These are phyloP conservation scores for Pseudofabraea citricarpa DNA, from an alignment of 2,329 filamentous ascomycete species.

Conservation along the genomic window DNA sequence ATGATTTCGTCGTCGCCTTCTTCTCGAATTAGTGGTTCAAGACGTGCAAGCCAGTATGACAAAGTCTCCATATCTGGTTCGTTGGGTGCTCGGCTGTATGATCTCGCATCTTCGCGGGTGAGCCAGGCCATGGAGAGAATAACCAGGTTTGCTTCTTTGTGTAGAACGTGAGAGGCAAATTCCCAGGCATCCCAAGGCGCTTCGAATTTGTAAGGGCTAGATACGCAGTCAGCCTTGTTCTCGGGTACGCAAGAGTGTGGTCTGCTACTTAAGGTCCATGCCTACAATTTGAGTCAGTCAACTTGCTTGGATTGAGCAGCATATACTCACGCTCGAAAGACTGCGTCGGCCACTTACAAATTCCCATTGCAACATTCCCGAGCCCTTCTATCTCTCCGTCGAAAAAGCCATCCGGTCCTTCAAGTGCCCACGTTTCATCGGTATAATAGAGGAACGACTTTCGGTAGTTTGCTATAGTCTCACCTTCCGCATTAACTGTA, in stretches of 20 bases:
- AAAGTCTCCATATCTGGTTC: constrained; percentile 70
- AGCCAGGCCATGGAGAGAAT: constrained; percentile 77
- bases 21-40: constrained; percentile 58
- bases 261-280: constrained; percentile 57
- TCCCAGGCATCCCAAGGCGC: constrained; percentile 44
- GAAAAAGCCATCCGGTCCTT: constrained; percentile 48
- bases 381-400: constrained; percentile 39
- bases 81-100: constrained; percentile 41
- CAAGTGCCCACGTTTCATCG: constrained; percentile 57
- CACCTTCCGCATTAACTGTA: constrained; percentile 52
- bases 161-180: constrained; percentile 47
- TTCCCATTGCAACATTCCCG: constrained; percentile 51
- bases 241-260: background rate
- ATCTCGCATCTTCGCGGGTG: constrained; percentile 47
- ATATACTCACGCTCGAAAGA: constrained; percentile 3
- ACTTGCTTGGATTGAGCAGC: background rate
- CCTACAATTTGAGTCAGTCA: constrained; percentile 23
- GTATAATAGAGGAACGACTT: constrained; percentile 55
- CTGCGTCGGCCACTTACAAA: constrained; percentile 41
- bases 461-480: constrained; percentile 56
- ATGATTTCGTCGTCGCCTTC: constrained; percentile 55
- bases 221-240: background rate
- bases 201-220: constrained; percentile 45
- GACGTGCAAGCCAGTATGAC: constrained; percentile 68
- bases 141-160: constrained; percentile 53